Evolutionary conservation across 2,329 filamentous ascomycete species (phyloP), one percentile per base, ranked within the genome.

Genomic region (Aspergillus floridensis): DNA sequence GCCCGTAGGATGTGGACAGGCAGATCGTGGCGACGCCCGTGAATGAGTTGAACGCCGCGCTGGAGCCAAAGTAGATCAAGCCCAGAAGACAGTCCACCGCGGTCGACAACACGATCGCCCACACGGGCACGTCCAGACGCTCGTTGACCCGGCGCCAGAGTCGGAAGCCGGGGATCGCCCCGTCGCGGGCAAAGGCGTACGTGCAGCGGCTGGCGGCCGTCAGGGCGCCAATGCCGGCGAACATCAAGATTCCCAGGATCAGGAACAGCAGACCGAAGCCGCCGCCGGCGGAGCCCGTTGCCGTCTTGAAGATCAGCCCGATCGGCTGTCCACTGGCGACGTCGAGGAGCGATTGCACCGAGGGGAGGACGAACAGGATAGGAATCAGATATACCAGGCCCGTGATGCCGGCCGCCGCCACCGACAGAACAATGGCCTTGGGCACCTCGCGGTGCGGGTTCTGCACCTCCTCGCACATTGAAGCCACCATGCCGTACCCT

Each of bases 1-100:
- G 81, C 14, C 87, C 89, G 72, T 93, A 93, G 0, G 88, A 91
- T 4, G 87, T 86, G 0, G 86, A 88, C 0, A 93, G 82, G 64
- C 89, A 92, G 70, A 93, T 92, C 4, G 89, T 92, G 1, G 89
- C 90, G 1, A 92, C 89, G 29, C 89, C 89, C 0, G 89, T 92
- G 74, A 93, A 92, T 10, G 86, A 88, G 79, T 88, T 89, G 78
- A 93, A 93, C 0, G 90, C 90, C 0, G 89, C 88, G 0, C 85
- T 84, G 1, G 87, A 90, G 10, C 90, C 90, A 64, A 93, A 91
- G 77, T 91, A 93, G 73, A 93, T 92, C 64, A 90, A 81, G 0
- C 89, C 90, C 0, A 93, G 81, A 11, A 92, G 76, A 65, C 86
- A 89, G 72, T 90, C 86, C 48, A 93, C 84, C 0, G 81, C 70